Evolutionary conservation across 495 filamentous ascomycete genomes (phyloP).

Genomic region (Thermochaetoides thermophila): DNA sequence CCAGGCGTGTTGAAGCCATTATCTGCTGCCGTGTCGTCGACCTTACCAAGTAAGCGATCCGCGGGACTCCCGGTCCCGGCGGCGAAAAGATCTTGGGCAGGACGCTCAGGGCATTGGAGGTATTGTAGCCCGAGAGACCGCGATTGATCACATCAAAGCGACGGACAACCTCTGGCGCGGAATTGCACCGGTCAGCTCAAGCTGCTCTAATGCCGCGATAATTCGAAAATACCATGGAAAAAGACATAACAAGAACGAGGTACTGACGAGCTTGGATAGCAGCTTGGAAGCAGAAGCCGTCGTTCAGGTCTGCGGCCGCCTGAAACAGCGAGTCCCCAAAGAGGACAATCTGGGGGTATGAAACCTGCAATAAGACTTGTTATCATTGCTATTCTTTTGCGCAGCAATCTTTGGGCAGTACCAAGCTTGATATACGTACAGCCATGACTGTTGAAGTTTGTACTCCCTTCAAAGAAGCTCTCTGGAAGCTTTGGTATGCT

Average conservation of each 20-base stretch:
- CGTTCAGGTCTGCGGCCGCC: conserved; percentile 35
- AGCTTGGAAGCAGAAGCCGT: conserved; percentile 57
- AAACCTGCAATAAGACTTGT: conserved; percentile 17
- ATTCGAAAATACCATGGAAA: no score
- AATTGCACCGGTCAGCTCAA: no score
- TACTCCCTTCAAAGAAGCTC: no score
- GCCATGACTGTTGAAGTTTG: no score
- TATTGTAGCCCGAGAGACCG: conserved; percentile 36
- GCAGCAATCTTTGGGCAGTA: no score
- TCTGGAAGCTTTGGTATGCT: no score
- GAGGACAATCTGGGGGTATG: conserved; percentile 52
- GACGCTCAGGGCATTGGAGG: conserved; percentile 28
- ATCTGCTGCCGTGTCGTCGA: no score
- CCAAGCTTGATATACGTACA: no score
- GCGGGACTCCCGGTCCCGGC: conserved; percentile 33
- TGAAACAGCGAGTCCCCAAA: conserved; percentile 77
- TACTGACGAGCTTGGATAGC: conserved; percentile 53
- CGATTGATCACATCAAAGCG: conserved; percentile 35
- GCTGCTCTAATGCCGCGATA: no score
- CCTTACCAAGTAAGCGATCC: conserved; percentile 51
- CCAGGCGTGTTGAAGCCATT: no score
- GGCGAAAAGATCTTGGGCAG: conserved; percentile 29
- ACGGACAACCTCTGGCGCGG: conserved; percentile 25
- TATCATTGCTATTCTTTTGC: no score
- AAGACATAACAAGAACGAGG: conserved; percentile 1